Evolutionary conservation across 2,329 filamentous ascomycete species (phyloP).

Genomic region (Pseudogymnoascus sp.): DNA sequence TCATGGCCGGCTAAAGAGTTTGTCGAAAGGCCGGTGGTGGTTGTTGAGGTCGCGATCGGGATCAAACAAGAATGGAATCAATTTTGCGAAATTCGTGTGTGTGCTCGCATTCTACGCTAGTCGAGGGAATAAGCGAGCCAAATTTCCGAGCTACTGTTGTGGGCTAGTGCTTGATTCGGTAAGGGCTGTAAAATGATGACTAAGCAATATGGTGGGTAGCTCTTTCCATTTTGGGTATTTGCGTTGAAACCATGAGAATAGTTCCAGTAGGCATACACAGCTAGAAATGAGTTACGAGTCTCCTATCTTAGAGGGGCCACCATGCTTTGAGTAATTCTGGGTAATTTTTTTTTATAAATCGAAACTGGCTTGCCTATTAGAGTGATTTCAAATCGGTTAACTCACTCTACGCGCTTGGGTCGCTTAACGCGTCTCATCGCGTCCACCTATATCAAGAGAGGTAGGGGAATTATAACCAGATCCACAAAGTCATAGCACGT

Average conservation of each 20-base stretch:
- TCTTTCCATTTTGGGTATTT: not conserved
- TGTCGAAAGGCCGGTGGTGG: conserved; percentile 8
- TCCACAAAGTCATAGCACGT: not conserved
- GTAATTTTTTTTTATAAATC: not conserved
- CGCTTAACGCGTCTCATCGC: conserved; percentile 5
- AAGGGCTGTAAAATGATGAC: not conserved
- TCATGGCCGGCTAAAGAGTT: conserved; percentile 40
- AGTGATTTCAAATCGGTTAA: not conserved
- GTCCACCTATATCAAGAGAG: conserved; percentile 1
- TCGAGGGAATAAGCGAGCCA: conserved; percentile 5
- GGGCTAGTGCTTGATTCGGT: not conserved
- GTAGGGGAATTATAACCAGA: not conserved
- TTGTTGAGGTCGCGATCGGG: conserved; percentile 10
- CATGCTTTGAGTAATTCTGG: no score
- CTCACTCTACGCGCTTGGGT: not conserved
- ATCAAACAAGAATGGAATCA: conserved; percentile 9
- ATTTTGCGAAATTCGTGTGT: conserved; percentile 11
- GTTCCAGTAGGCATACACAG: not conserved
- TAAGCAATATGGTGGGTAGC: not conserved
- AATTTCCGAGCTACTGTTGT: not conserved
- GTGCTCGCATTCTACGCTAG: conserved; percentile 9
- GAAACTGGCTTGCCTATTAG: not conserved
- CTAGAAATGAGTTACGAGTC: not conserved
- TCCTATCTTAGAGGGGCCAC: not conserved
- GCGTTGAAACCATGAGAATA: not conserved